These are phyloP conservation scores for Cylindrotheca closterium DNA, from an alignment of 108 stramenopile genomes.

Conservation along the genomic window DNA sequence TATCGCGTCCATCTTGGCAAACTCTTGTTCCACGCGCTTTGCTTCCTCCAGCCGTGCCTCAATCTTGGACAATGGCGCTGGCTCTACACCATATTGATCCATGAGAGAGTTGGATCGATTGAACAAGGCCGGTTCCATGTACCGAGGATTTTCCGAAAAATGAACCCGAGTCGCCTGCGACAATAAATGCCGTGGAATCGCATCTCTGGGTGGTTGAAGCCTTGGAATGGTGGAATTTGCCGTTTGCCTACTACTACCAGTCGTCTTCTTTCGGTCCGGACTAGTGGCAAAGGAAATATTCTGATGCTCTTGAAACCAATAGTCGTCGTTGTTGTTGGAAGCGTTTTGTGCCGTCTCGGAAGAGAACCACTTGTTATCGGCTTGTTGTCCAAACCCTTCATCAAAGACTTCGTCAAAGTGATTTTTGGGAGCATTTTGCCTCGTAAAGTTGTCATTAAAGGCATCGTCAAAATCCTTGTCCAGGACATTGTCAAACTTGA, in stretches of 20 bases:
- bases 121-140: too few species aligned
- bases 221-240: constrained; percentile 6
- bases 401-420: too few species aligned
- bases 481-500: too few species aligned
- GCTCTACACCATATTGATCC: neutral
- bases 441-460: neutral
- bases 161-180: too few species aligned
- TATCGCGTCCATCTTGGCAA: neutral
- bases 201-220: neutral
- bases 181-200: neutral
- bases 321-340: neutral
- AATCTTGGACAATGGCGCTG: constrained; percentile 17
- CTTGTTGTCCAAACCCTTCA: too few species aligned
- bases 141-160: too few species aligned
- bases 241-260: neutral
- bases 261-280: neutral
- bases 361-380: too few species aligned
- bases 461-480: too few species aligned
- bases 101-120: neutral
- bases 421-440: neutral
- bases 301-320: neutral
- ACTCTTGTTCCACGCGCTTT: neutral
- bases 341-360: too few species aligned
- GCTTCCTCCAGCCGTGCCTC: constrained; percentile 36
- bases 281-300: neutral